Base-by-base conservation (phyloP, 2,329 filamentous ascomycete species). In the Sarocladium oryzae region DNA sequence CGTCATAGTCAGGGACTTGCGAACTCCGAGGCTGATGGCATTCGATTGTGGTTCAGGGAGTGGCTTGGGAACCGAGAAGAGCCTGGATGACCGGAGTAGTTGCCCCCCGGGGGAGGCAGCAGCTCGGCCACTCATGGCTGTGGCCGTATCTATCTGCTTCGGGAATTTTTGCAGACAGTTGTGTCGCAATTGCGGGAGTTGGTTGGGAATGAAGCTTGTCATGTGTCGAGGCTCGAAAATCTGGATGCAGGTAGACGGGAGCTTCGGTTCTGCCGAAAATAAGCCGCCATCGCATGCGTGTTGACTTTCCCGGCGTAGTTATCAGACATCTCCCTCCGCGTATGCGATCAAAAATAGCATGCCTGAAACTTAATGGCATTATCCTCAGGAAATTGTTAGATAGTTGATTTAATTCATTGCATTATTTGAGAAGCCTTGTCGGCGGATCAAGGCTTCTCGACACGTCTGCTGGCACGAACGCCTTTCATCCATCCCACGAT, bases 21-120 rank as follows among this genome's bases (percentile, higher is more conserved):
- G 59, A 48, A 66, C 58, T 50, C 61, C 61, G n/a, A 68, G 58
- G 53, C 64, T 60, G 28, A 67, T 55, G 56, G 58, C 63, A 54
- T 70, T 74, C 56, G 73, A 74, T 56, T 75, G 73, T 57, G 88
- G 82, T 37, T 77, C 71, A 16, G 86, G 82, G 49, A 96, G 77
- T 20, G 89, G 82, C 53, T 82, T 78, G 13, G 92, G 91, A 52
- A 97, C 76, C 21, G 91, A 86, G 72, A 97, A 97, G 60, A 97
- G 79, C 58, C 92, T 88, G 53, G 92, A 97, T 54, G 84, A 82
- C 67, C 92, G 85, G 63, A 97, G 79, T 58, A 97, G 78, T 60
- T 79, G 76, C 56, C 75, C 82, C 63, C 82, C 82, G 52, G 82
- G 82, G 57, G 82, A 82, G 61, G 82, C 58, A 52, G 62, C 60